Conservation (phyloP, 1,139 yeast genomes). For the Blastobotrys proliferans region DNA sequence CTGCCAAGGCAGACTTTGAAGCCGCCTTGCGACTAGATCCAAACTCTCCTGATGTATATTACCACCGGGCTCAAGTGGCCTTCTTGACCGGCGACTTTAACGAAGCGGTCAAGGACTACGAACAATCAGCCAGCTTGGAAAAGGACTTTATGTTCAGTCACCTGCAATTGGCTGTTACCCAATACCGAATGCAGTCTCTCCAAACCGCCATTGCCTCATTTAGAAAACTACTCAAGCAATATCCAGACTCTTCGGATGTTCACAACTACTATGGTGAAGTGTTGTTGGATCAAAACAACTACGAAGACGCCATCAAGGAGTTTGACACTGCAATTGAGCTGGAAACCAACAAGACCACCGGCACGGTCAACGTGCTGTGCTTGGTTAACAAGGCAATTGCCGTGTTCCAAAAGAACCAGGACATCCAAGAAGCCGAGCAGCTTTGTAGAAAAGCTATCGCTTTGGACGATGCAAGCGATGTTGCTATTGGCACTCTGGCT, state of each 20-base stretch:
- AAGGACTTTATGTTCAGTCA: constrained; percentile 77
- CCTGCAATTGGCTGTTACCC: constrained; percentile 89
- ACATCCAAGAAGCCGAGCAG: constrained; percentile 56
- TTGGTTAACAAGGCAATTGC: constrained; percentile 83
- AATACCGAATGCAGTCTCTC: constrained; percentile 73
- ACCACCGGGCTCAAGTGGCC: constrained; percentile 91
- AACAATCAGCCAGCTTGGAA: constrained; percentile 69
- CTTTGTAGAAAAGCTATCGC: constrained; percentile 74
- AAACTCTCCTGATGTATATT: constrained; percentile 74
- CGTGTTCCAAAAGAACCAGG: constrained; percentile 32
- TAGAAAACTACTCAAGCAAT: constrained; percentile 65
- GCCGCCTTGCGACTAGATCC: constrained; percentile 70
- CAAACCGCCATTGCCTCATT: constrained; percentile 63
- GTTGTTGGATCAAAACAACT: constrained; percentile 74
- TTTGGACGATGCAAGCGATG: constrained; percentile 81
- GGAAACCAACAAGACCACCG: constrained; percentile 50
- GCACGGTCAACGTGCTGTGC: constrained; percentile 83
- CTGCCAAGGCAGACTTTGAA: constrained; percentile 66
- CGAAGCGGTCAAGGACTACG: constrained; percentile 72
- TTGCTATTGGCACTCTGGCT: constrained; percentile 85
- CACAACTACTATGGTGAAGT: constrained; percentile 96
- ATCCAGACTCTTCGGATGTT: constrained; percentile 86
- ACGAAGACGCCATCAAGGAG: constrained; percentile 70
- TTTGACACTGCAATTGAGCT: constrained; percentile 83
- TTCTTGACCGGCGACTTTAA: constrained; percentile 74